phyloP scores from a whole-genome alignment of 2,329 filamentous ascomycete species.

The Pestalotiopsis sp. region DNA sequence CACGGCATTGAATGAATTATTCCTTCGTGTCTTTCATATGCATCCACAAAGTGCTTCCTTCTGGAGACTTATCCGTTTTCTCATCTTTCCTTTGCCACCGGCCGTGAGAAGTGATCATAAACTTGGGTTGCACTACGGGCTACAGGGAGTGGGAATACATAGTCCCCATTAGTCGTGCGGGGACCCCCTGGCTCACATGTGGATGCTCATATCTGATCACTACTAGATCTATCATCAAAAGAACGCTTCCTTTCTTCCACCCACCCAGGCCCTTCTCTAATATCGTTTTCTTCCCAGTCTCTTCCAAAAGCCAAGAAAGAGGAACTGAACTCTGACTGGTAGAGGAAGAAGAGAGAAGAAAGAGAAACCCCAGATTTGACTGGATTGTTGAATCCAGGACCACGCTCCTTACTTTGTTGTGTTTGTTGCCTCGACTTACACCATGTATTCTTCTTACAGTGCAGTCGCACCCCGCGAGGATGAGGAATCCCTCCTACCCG shows the following conservation, averaged over 20 bases:
- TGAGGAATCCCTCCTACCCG: slow-evolving; percentile 27
- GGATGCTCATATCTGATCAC: slow-evolving; percentile 4
- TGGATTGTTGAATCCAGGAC: slow-evolving; percentile 1
- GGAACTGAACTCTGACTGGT: not conserved
- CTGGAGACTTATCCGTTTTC: not conserved
- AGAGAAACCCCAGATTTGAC: not conserved
- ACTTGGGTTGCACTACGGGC: not conserved
- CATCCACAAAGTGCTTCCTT: not conserved
- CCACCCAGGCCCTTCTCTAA: not conserved
- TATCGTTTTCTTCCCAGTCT: not conserved
- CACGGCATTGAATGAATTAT: not conserved
- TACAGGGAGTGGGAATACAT: not conserved
- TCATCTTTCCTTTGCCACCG: not conserved
- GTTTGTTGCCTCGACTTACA: not conserved
- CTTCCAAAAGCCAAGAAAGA: not conserved
- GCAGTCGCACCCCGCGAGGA: slow-evolving; percentile 22
- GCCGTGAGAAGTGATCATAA: not conserved
- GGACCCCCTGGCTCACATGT: not conserved
- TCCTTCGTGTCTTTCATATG: not conserved
- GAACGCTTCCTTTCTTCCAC: slow-evolving; percentile 1
- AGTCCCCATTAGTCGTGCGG: not conserved
- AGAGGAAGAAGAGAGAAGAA: not conserved
- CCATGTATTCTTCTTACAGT: slow-evolving; percentile 22
- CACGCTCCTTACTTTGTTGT: not conserved
- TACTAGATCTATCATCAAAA: slow-evolving; percentile 5